phyloP scores from a whole-genome alignment of 2,329 filamentous ascomycete species.

The Fusarium succisae region DNA sequence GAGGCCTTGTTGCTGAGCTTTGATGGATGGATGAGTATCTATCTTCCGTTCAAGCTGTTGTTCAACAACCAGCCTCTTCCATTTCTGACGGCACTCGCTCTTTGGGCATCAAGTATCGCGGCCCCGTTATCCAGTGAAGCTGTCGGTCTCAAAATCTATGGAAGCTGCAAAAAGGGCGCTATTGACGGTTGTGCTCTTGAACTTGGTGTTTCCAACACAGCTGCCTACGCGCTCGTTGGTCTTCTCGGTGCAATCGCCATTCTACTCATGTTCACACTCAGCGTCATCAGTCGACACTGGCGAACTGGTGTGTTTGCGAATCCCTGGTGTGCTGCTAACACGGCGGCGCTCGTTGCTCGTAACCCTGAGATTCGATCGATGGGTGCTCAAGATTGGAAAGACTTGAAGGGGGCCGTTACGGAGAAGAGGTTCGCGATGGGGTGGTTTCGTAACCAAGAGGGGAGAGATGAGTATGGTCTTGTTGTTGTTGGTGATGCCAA shows the following conservation, averaged over 20 bases:
- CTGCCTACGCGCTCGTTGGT: constrained; percentile 24
- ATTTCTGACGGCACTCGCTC: constrained; percentile 23
- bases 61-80: constrained; percentile 48
- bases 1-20: constrained; percentile 56
- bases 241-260: constrained; percentile 12
- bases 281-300: constrained; percentile 30
- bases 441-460: constrained; percentile 13
- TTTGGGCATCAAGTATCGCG: constrained; percentile 17
- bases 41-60: constrained; percentile 48
- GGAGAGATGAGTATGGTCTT: constrained; percentile 30
- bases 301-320: constrained; percentile 37
- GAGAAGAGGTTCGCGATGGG: constrained; percentile 31
- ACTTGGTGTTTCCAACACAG: constrained; percentile 26
- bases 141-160: constrained; percentile 37
- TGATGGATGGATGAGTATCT: constrained; percentile 48
- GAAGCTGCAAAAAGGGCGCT: constrained; percentile 20
- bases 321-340: constrained; percentile 31
- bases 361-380: constrained; percentile 31
- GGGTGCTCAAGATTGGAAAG: constrained; percentile 21
- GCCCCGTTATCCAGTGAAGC: constrained; percentile 35
- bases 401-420: constrained; percentile 11
- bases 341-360: constrained; percentile 30
- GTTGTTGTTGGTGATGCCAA: constrained; percentile 6
- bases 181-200: constrained; percentile 35
- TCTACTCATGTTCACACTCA: constrained; percentile 10